Conservation (phyloP, 2,329 filamentous ascomycete genomes). For the Drechslerella dactyloides region DNA sequence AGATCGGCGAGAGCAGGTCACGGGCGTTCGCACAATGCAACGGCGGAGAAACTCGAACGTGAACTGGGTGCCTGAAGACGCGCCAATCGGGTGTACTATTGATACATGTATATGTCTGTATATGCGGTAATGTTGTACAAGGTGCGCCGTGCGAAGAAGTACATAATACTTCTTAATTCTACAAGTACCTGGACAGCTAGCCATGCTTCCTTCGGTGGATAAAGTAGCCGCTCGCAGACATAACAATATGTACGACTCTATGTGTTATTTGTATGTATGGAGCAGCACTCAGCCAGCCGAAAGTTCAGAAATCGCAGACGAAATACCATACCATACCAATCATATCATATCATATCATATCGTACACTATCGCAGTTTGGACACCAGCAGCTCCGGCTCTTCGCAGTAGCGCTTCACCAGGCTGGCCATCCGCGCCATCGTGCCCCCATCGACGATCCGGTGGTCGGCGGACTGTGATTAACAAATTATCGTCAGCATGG, state of each 20-base stretch:
- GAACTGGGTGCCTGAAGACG: not conserved
- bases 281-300: too few relatives aligned
- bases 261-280: too few relatives aligned
- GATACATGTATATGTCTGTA: slow-evolving; percentile 34
- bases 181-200: too few relatives aligned
- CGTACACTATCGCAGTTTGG: slow-evolving; percentile 71
- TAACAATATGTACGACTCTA: too few relatives aligned
- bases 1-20: too few relatives aligned
- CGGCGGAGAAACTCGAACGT: not conserved
- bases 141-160: too few relatives aligned
- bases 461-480: slow-evolving; percentile 62
- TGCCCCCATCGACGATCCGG: slow-evolving; percentile 90
- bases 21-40: not conserved
- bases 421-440: slow-evolving; percentile 88
- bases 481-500: slow-evolving; percentile 20
- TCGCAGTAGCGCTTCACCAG: slow-evolving; percentile 79
- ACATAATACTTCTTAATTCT: too few relatives aligned
- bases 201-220: too few relatives aligned
- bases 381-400: slow-evolving; percentile 83
- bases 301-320: not conserved
- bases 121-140: not conserved
- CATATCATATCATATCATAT: too few relatives aligned
- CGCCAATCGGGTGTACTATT: slow-evolving; percentile 2
- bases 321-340: slow-evolving; percentile 3
- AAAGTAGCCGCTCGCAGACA: too few relatives aligned